A percentile compares a stretch with the other conserved stretches of the same genome.
Conservation (phyloP, 2,329 filamentous ascomycete species). For the Aplosporella prunicola region DNA sequence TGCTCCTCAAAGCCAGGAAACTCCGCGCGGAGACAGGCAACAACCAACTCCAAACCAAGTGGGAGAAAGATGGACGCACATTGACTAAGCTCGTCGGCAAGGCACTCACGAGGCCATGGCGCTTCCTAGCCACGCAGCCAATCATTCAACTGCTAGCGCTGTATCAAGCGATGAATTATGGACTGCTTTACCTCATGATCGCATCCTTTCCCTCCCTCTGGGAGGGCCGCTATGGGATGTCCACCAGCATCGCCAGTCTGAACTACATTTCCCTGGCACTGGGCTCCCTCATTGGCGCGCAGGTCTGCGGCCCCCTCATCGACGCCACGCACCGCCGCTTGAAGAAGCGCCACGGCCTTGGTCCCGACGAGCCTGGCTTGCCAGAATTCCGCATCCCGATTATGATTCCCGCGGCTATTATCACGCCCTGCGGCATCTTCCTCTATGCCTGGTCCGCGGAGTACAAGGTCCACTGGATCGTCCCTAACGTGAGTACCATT, state of each 20-base stretch:
- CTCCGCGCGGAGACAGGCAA: conserved; percentile 53
- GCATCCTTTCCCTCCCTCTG: conserved; percentile 53
- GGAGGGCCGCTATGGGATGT: conserved; percentile 45
- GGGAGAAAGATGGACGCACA: conserved; percentile 30
- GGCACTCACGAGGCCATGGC: conserved; percentile 46
- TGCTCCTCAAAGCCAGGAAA: conserved; percentile 45
- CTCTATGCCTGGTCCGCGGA: conserved; percentile 51
- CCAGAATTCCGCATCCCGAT: conserved; percentile 45
- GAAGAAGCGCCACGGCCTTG: conserved; percentile 33
- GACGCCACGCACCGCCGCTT: conserved; percentile 42
- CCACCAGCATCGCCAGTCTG: conserved; percentile 49
- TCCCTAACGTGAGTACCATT: conserved; percentile 32
- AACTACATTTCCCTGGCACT: conserved; percentile 56
- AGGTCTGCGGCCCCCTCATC: conserved; percentile 38
- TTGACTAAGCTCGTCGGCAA: conserved; percentile 21
- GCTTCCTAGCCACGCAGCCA: conserved; percentile 48
- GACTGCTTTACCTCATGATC: conserved; percentile 54
- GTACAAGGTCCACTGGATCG: conserved; percentile 42
- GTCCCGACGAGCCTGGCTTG: conserved; percentile 14
- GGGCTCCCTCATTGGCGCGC: conserved; percentile 46
- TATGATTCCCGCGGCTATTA: conserved; percentile 42
- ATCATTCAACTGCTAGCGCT: conserved; percentile 49
- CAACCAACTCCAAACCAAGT: conserved; percentile 46
- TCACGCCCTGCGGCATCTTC: conserved; percentile 46
- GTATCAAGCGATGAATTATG: conserved; percentile 51